Evolutionary conservation across 2,329 filamentous ascomycete genomes (phyloP).

Genomic region (Penicillium sp.): DNA sequence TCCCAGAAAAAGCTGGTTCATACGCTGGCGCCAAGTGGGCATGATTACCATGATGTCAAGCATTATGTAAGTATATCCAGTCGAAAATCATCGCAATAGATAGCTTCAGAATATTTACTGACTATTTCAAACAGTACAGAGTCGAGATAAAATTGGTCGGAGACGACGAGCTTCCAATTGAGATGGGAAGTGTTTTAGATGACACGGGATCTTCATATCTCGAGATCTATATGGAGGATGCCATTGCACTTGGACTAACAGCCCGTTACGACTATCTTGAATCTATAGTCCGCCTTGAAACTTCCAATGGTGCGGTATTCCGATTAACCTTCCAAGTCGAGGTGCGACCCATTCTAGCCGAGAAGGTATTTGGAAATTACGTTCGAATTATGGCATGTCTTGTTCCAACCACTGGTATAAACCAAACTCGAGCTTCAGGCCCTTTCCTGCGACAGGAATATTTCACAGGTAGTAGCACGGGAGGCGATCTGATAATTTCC

Average conservation of each 20-base stretch:
- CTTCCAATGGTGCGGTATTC: neutral
- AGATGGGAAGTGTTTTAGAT: neutral
- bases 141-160: neutral
- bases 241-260: neutral
- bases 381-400: neutral
- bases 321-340: neutral
- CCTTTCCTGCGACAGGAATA: neutral
- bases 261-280: neutral
- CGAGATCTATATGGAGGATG: neutral
- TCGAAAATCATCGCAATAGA: no score
- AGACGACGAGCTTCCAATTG: neutral
- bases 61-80: neutral
- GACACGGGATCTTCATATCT: neutral
- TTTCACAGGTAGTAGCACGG: neutral
- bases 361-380: neutral
- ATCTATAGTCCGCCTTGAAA: neutral
- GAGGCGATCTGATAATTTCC: neutral
- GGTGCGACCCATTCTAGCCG: neutral
- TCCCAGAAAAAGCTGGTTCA: neutral
- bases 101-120: no score
- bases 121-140: neutral
- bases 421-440: neutral
- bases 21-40: neutral
- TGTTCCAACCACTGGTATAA: neutral
- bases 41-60: no score